These are phyloP conservation scores for Aureobasidium subglaciale DNA, from an alignment of 2,329 filamentous ascomycete species.

Conservation along the genomic window DNA sequence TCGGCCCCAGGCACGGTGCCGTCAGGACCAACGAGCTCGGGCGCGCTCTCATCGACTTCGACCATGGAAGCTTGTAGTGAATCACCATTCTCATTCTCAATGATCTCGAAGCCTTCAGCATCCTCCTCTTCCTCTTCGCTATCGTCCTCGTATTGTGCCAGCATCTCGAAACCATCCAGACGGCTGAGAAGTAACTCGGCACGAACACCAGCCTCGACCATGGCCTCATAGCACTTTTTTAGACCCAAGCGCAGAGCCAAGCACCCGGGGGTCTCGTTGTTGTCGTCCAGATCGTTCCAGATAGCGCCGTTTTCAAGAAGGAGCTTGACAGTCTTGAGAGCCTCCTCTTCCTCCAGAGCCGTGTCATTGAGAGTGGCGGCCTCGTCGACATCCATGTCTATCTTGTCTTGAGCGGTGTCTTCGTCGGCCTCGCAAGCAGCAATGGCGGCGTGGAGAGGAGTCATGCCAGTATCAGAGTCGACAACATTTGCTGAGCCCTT, in stretches of 20 bases:
- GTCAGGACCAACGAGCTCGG: conserved; percentile 19
- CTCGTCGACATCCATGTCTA: conserved; percentile 23
- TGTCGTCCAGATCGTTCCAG: conserved; percentile 89
- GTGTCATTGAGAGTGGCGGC: conserved; percentile 29
- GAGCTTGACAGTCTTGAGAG: conserved; percentile 62
- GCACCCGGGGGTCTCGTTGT: conserved; percentile 87
- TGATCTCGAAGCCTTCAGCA: conserved; percentile 15
- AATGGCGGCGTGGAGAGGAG: conserved; percentile 84
- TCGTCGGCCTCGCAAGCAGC: conserved; percentile 47
- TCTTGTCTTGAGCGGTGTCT: conserved; percentile 27
- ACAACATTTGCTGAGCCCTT: conserved; percentile 61
- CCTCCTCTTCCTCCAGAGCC: conserved; percentile 47
- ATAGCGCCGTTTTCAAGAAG: conserved; percentile 85
- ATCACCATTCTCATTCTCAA: not conserved
- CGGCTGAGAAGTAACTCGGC: conserved; percentile 81
- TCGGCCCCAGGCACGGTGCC: conserved; percentile 17
- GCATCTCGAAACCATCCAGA: conserved; percentile 71
- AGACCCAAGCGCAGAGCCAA: conserved; percentile 65
- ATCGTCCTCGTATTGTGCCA: conserved; percentile 52
- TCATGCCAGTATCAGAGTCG: conserved; percentile 77
- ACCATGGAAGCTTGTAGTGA: conserved; percentile 14
- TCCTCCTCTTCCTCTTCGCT: conserved; percentile 36
- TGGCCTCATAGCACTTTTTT: conserved; percentile 66
- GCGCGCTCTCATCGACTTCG: conserved; percentile 9
- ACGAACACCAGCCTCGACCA: conserved; percentile 83